Evolutionary conservation across 768 basidiomycete species (phyloP).

Genomic region (Serendipita indica): DNA sequence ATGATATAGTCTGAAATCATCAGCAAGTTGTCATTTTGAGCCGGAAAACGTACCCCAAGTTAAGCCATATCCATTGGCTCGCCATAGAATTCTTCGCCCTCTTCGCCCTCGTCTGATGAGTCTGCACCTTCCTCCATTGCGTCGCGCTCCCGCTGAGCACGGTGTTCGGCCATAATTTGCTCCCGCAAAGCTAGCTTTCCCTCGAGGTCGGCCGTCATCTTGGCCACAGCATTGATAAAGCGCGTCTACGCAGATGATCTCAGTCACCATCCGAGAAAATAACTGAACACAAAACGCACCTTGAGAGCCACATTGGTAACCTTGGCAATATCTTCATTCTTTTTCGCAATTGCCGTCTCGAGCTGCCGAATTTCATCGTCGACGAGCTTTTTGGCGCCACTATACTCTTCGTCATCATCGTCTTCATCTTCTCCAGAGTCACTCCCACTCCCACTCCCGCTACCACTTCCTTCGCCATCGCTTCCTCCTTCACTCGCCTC

Average conservation of each 20-base stretch:
- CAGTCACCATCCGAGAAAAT: not conserved
- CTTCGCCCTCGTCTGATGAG: not conserved
- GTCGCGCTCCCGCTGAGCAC: constrained; percentile 17
- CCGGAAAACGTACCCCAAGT: too few relatives aligned
- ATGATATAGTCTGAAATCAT: too few relatives aligned
- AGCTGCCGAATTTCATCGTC: constrained; percentile 83
- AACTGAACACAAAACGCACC: constrained; percentile 28
- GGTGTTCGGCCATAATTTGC: constrained; percentile 60
- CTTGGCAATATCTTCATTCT: constrained; percentile 65
- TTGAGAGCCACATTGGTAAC: constrained; percentile 79
- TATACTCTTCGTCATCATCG: constrained; percentile 49
- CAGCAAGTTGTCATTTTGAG: too few relatives aligned
- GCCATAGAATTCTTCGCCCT: not conserved
- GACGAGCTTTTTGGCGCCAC: constrained; percentile 62
- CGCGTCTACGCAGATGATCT: constrained; percentile 43
- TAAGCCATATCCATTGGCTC: not conserved
- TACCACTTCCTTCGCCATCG: constrained; percentile 30
- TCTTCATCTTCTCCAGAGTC: constrained; percentile 37
- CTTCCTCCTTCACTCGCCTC: constrained; percentile 80
- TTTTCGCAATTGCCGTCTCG: constrained; percentile 77
- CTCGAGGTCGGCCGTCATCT: constrained; percentile 72
- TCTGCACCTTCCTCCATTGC: not conserved
- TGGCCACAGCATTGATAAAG: constrained; percentile 84
- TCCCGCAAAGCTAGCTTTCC: constrained; percentile 69
- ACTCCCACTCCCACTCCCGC: constrained; percentile 42